Conservation (phyloP, 495 filamentous ascomycete species). For the Penicillium fimorum region DNA sequence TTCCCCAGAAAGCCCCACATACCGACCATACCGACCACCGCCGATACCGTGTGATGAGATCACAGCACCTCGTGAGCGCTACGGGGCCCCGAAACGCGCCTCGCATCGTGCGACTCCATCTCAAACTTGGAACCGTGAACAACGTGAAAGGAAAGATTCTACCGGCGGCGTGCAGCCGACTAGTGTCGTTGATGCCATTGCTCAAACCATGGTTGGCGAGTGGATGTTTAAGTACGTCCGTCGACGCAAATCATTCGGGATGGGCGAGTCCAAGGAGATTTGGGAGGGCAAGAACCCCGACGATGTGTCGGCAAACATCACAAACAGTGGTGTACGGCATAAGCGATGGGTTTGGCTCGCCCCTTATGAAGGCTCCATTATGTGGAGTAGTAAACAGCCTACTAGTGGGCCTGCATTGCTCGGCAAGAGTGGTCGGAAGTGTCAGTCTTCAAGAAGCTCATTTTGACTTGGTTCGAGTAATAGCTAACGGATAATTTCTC, state of each 20-base stretch:
- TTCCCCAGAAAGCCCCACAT: constrained; percentile 61
- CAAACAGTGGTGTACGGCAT: constrained; percentile 65
- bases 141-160: constrained; percentile 43
- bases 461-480: neutral
- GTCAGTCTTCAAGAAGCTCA: constrained; percentile 56
- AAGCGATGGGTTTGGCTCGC: constrained; percentile 99
- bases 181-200: constrained; percentile 94
- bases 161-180: constrained; percentile 64
- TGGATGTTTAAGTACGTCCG: constrained; percentile 99
- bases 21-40: constrained; percentile 51
- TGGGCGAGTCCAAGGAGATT: constrained; percentile 66
- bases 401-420: constrained; percentile 81
- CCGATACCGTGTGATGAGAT: constrained; percentile 73
- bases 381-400: constrained; percentile 99
- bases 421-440: constrained; percentile 92
- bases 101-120: constrained; percentile 25
- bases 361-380: constrained; percentile 90
- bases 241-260: constrained; percentile 80
- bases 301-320: constrained; percentile 55
- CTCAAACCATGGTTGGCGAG: constrained; percentile 97
- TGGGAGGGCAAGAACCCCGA: constrained; percentile 51
- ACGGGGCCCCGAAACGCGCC: constrained; percentile 17
- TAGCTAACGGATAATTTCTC: constrained; percentile 14
- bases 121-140: constrained; percentile 30
- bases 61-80: constrained; percentile 49